A percentile compares a stretch with the other conserved stretches of the same genome.
phyloP scores from a whole-genome alignment of 1,284 basidiomycete genomes.

The Fomitopsis schrenkii region DNA sequence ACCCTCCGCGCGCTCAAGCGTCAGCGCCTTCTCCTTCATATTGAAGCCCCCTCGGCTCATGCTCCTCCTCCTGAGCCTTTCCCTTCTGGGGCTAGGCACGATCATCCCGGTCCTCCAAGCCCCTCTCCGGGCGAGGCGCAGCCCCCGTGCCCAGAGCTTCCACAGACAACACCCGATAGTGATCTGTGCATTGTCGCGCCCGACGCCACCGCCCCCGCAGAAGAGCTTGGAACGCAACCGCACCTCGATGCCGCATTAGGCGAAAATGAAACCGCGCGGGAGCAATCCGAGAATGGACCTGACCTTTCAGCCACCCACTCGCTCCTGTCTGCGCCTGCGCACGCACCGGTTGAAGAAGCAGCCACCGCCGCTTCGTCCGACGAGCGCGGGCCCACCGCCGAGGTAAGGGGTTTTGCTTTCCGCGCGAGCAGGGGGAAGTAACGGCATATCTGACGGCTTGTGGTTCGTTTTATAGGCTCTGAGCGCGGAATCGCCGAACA shows the following conservation, averaged over 20 bases:
- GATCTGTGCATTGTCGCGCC: not conserved
- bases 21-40: not conserved
- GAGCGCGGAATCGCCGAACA: not conserved
- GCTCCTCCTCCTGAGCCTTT: not conserved
- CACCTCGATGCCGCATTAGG: not conserved
- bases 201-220: not conserved
- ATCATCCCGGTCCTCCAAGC: not conserved
- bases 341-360: not conserved
- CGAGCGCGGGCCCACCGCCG: not conserved
- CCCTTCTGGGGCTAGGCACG: not conserved
- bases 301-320: not conserved
- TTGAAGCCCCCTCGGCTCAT: not conserved
- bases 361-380: not conserved
- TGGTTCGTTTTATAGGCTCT: not conserved
- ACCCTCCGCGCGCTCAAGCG: slow-evolving; percentile 11
- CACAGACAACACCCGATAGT: not conserved
- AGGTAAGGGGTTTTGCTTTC: not conserved
- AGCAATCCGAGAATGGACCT: not conserved
- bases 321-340: slow-evolving; percentile 1
- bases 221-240: not conserved
- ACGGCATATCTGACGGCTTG: not conserved
- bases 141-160: not conserved
- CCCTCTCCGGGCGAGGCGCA: not conserved
- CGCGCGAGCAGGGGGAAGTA: not conserved
- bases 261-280: not conserved